Evolutionary conservation across 2,329 filamentous ascomycete species (phyloP), one percentile per base, ranked within the genome.

Genomic region (Fusarium pininemorale): DNA sequence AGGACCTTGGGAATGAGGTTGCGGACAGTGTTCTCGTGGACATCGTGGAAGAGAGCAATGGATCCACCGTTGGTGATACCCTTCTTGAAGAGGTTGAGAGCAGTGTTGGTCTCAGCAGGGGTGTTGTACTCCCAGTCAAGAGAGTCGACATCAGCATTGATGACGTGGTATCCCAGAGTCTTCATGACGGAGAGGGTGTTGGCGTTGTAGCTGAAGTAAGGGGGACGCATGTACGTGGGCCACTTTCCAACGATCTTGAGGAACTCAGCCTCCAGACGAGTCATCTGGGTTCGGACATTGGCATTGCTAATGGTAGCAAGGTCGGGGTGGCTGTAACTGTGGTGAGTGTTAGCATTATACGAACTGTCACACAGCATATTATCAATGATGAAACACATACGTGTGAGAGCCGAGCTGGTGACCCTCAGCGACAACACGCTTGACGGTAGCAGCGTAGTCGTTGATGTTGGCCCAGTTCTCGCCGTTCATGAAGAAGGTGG

Each of bases 141-240:
- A 26, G 88, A 90, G 78, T 90, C 88, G 42, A 90, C 81, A 75
- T 88, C 85, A 75, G 87, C 87, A 78, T 87, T 87, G 66, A 85
- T 83, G 74, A 88, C 79, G 72, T 88, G 85, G 80, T 89, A 89
- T 45, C 84, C 85, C 14, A 89, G 72, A 45, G 65, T 70, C 32
- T 73, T 79, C 67, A 83, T 71, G 59, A 80, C 79, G 18, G 69
- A 58, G 56, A 82, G 69, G 61, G 80, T 80, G 6, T 61, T 75
- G 26, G 62, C 50, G 58, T 77, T 82, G 78, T 80, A 82, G 47
- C 79, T 81, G 35, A 82, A 81, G 76, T 81, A 83, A 7, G 83
- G 82, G 3, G 82, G 77, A 7, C 81, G 81, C 81, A 84, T 82
- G 77, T 81, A 81, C 28, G 74, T 80, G 42, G 80, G 80, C 59